Base-by-base conservation (phyloP, 805 yeast genomes). In the Ogataea angusta region DNA sequence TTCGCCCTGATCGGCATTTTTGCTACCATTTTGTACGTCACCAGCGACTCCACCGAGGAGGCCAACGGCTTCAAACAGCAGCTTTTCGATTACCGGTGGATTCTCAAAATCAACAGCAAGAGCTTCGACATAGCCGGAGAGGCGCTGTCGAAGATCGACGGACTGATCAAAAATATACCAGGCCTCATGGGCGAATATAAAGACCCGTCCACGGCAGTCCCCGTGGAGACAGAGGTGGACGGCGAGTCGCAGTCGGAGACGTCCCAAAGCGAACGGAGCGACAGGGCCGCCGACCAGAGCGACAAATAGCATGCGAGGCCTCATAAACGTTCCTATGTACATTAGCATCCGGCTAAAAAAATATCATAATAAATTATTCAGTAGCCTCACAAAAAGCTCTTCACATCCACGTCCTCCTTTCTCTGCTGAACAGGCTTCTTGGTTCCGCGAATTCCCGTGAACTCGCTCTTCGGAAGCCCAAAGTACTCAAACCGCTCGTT, bases 1-100 rank as follows among this genome's bases (percentile, higher is more conserved):
- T 78, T 90, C 48, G 79, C 95, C 6, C 63, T 86, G 26, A 86
- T 89, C 28, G 96, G 96, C 2, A 78, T 91, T 0, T 90, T 90
- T 70, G 95, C 96, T 0, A 82, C 95, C 0, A 67, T 90, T 10
- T 64, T 90, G 40, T 85, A 75, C 52, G 81, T 82, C 12, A 84
- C 96, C 0, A 68, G 93, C 1, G 60, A 70, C 7, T 54, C 74
- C 0, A 61, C 72, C 13, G 86, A 80, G 40, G 96, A 88, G 54
- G 73, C 83, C 0, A 68, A 67, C 29, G 68, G 73, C 34, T 87
- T 76, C 62, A 73, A 78, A 52, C 85, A 80, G 47, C 82, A 82
- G 47, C 73, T 90, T 21, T 76, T 77, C 53, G 84, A 82, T 50
- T 90, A 85, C 60, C 69, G 95, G 43, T 80, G 88, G 83, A 75